phyloP scores from a whole-genome alignment of 1,139 yeast species.

The Casaregolazyma lundiana region DNA sequence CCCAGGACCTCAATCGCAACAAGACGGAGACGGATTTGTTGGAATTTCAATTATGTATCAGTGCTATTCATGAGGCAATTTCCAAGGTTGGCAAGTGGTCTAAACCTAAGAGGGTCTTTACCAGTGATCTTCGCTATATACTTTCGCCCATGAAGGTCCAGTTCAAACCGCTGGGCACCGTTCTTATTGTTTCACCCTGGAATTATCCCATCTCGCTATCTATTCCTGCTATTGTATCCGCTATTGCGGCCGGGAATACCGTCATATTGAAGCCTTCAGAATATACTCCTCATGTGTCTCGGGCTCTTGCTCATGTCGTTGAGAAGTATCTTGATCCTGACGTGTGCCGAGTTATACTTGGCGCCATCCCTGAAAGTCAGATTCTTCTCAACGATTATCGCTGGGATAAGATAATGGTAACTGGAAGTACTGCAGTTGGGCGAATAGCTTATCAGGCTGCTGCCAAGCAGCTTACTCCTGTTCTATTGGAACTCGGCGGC shows the following conservation, averaged over 20 bases:
- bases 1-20: slow-evolving; percentile 62
- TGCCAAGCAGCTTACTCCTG: slow-evolving; percentile 78
- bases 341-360: slow-evolving; percentile 60
- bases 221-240: slow-evolving; percentile 67
- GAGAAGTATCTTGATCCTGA: slow-evolving; percentile 50
- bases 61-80: slow-evolving; percentile 60
- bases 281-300: slow-evolving; percentile 58
- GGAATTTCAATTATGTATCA: slow-evolving; percentile 51
- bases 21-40: slow-evolving; percentile 54
- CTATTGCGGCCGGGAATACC: slow-evolving; percentile 83
- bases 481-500: slow-evolving; percentile 85
- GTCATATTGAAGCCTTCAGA: slow-evolving; percentile 82
- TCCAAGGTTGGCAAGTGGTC: slow-evolving; percentile 58
- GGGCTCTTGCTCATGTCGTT: slow-evolving; percentile 53
- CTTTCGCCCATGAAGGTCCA: slow-evolving; percentile 51
- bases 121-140: slow-evolving; percentile 44
- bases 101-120: slow-evolving; percentile 47
- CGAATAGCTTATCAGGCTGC: slow-evolving; percentile 74
- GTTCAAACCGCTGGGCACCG: slow-evolving; percentile 70
- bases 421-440: slow-evolving; percentile 79
- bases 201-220: slow-evolving; percentile 75
- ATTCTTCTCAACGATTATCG: slow-evolving; percentile 53
- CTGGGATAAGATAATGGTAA: slow-evolving; percentile 80
- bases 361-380: slow-evolving; percentile 68
- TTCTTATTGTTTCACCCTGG: slow-evolving; percentile 76